Percentiles rank a stretch among this genome's conserved stretches.
Evolutionary conservation across 202 grass and related monocot genomes (phyloP).

Genomic region (Miscanthus sacchariflorus): DNA sequence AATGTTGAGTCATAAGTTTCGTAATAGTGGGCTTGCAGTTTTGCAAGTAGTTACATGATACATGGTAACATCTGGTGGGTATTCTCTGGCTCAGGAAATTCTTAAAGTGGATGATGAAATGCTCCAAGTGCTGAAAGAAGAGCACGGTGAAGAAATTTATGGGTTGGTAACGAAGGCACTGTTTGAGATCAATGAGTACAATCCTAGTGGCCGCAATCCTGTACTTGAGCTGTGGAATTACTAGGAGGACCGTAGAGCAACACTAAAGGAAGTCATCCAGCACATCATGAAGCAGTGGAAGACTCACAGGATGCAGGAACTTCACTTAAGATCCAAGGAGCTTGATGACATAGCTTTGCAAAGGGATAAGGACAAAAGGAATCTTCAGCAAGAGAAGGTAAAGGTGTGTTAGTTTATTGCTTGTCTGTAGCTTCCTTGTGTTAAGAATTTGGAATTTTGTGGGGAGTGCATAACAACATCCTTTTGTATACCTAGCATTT

Average conservation of each 20-base stretch:
- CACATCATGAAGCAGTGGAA: constrained; percentile 49
- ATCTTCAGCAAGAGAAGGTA: constrained; percentile 33
- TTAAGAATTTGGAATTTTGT: neutral
- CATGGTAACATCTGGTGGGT: constrained; percentile 17
- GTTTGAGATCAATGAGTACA: constrained; percentile 47
- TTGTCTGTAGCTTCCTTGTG: neutral
- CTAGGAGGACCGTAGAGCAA: constrained; percentile 35
- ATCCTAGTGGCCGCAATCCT: constrained; percentile 57
- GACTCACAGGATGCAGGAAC: neutral
- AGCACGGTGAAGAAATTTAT: constrained; percentile 32
- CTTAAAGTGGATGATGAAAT: constrained; percentile 37
- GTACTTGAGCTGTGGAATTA: constrained; percentile 71
- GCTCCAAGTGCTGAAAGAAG: constrained; percentile 27
- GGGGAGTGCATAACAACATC: neutral
- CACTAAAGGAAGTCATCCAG: constrained; percentile 27
- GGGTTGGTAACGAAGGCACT: constrained; percentile 28
- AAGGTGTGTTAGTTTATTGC: constrained; percentile 42
- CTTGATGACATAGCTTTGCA: too few relatives aligned
- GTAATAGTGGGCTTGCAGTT: neutral
- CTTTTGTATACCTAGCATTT: neutral
- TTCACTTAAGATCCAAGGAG: too few relatives aligned
- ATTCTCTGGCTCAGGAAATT: constrained; percentile 28
- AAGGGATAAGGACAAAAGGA: too few relatives aligned
- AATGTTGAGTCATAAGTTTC: neutral
- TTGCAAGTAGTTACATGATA: neutral